Conservation (phyloP, 257 asterid genomes). For the Gentiana straminea region DNA sequence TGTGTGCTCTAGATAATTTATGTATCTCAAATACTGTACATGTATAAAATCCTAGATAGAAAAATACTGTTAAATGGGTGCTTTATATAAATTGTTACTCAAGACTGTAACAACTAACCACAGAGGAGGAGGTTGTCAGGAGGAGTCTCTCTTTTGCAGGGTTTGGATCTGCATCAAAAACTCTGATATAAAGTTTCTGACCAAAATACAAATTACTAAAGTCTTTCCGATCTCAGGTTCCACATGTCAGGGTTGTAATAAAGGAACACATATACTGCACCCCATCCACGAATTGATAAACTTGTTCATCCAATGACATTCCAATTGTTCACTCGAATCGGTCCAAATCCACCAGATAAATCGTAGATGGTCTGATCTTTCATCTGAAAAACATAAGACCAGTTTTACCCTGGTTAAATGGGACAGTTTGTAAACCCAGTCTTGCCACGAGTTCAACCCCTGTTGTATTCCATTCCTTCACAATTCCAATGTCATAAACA, state of each 20-base stretch:
- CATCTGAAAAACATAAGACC: conserved; percentile 45
- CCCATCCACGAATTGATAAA: conserved; percentile 54
- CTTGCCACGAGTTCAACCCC: conserved; percentile 56
- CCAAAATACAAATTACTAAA: conserved; percentile 47
- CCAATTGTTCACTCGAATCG: conserved; percentile 55
- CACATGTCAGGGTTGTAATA: conserved; percentile 71
- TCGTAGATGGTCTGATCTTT: conserved; percentile 65
- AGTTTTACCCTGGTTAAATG: conserved; percentile 41
- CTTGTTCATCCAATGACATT: conserved; percentile 40
- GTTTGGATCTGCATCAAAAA: conserved; percentile 46
- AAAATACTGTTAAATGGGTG: no score
- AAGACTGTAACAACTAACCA: conserved; percentile 18
- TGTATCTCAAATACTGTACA: no score
- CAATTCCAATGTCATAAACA: not conserved
- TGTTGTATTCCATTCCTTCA: conserved; percentile 62
- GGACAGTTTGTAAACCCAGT: conserved; percentile 50
- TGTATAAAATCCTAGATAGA: no score
- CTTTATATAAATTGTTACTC: no score
- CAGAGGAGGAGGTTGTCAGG: conserved; percentile 50
- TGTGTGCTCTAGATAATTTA: no score
- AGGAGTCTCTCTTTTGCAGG: conserved; percentile 47
- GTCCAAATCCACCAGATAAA: conserved; percentile 59
- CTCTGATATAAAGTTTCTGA: conserved; percentile 65
- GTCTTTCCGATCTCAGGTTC: conserved; percentile 62
- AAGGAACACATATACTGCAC: conserved; percentile 50